Conservation (phyloP, 805 yeast species). For the Groenewaldozyma salmanticensis region DNA sequence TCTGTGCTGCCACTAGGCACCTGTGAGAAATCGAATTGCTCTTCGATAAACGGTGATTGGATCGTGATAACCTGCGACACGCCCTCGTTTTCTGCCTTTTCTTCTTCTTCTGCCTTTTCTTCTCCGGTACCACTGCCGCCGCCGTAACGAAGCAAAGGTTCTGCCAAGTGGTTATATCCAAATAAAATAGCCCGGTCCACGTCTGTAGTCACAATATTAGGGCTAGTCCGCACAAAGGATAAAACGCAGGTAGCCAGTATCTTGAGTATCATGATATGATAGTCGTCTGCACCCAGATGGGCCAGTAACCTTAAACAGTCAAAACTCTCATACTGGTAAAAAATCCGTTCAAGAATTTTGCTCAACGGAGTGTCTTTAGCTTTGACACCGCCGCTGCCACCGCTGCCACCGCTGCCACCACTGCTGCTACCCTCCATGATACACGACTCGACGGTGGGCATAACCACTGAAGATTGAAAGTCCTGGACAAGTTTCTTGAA, state of each 20-base stretch:
- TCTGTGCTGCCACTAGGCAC: conserved; percentile 1
- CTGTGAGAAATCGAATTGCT: conserved; percentile 15
- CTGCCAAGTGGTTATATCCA: conserved; percentile 6
- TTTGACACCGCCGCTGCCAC: background rate
- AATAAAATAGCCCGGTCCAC: conserved; percentile 14
- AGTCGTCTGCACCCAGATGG: conserved; percentile 2
- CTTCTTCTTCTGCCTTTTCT: too few species aligned
- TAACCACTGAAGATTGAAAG: background rate
- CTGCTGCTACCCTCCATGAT: background rate
- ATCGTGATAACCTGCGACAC: conserved; percentile 8
- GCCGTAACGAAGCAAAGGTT: background rate
- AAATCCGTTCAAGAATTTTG: background rate
- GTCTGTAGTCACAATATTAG: conserved; percentile 1
- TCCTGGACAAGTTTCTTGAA: background rate
- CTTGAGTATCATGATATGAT: background rate
- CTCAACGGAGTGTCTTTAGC: background rate
- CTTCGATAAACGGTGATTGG: conserved; percentile 14
- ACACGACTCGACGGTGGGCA: background rate
- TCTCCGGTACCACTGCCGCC: too few species aligned
- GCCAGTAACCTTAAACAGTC: conserved; percentile 11
- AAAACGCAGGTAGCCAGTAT: conserved; percentile 8
- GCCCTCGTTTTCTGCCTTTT: too few species aligned
- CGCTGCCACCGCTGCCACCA: background rate
- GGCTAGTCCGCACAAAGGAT: background rate
- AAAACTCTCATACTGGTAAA: background rate